phyloP scores from a whole-genome alignment of 306 rosid genomes.

The Prinsepia uniflora region DNA sequence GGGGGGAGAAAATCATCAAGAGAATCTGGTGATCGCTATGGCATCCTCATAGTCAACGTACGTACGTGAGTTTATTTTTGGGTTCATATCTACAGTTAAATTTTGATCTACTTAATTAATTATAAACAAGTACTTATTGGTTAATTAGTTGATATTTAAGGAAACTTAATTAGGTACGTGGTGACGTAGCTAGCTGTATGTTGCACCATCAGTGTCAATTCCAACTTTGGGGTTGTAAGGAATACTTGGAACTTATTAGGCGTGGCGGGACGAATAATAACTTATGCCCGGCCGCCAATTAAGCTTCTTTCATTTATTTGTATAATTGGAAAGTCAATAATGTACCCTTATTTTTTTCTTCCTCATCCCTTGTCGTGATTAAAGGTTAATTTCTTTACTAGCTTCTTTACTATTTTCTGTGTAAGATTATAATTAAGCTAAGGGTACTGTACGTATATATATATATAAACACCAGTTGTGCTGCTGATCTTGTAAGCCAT shows the following conservation, averaged over 20 bases:
- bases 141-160: not conserved
- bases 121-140: not conserved
- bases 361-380: no score
- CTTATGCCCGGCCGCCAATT: not conserved
- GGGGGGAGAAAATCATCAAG: not conserved
- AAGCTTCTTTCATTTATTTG: not conserved
- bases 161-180: not conserved
- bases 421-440: not conserved
- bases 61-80: not conserved
- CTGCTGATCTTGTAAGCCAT: no score
- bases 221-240: not conserved
- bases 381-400: not conserved
- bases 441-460: no score
- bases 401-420: not conserved
- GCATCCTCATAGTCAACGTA: not conserved
- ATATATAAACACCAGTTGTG: no score
- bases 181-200: slow-evolving; percentile 12
- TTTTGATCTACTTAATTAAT: no score
- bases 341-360: not conserved
- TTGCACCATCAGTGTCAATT: slow-evolving; percentile 13
- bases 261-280: slow-evolving; percentile 3
- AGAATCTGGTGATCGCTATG: not conserved
- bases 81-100: no score
- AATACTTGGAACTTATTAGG: slow-evolving; percentile 2
- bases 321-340: not conserved